phyloP scores from a whole-genome alignment of 176 grass and related monocot species.

The Musa schizocarpa region DNA sequence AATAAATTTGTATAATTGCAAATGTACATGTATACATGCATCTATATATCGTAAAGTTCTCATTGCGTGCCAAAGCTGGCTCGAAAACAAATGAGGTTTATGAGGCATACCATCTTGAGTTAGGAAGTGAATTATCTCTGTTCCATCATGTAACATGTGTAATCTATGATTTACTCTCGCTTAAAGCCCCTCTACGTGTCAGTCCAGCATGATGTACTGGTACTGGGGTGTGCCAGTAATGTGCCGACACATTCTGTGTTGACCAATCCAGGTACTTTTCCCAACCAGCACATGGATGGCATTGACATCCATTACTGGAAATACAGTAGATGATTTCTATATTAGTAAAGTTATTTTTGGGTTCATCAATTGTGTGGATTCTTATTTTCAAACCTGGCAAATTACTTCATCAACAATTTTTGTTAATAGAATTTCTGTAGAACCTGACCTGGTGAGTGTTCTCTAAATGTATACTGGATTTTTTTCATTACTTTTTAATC shows the following conservation, averaged over 20 bases:
- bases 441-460: background rate
- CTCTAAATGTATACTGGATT: background rate
- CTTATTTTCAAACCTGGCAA: background rate
- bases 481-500: conserved; percentile 6
- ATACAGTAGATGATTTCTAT: background rate
- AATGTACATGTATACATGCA: background rate
- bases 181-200: background rate
- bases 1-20: too few species aligned
- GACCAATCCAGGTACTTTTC: background rate
- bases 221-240: background rate
- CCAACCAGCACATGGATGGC: too few species aligned
- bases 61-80: too few species aligned
- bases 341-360: background rate
- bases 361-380: too few species aligned
- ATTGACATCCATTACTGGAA: too few species aligned
- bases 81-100: background rate
- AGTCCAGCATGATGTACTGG: background rate
- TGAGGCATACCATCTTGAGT: background rate
- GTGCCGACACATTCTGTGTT: background rate
- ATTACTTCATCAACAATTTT: background rate
- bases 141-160: background rate
- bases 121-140: background rate
- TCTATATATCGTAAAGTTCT: too few species aligned
- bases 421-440: background rate
- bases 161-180: background rate